Conservation (phyloP, 73 alveolate species). For the Tetrahymena malaccensis region DNA sequence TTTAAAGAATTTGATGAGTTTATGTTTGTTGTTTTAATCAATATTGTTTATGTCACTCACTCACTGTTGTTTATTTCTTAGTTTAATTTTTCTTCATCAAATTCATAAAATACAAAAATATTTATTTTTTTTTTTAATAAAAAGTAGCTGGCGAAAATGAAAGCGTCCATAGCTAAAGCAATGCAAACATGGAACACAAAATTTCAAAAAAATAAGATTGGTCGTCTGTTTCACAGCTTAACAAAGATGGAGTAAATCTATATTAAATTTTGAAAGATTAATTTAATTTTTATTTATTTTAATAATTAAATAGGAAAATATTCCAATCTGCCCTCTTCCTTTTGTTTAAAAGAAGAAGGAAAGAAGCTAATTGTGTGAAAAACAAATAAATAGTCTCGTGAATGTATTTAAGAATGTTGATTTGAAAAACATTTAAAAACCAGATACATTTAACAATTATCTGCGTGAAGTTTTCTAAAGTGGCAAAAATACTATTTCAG, state of each 20-base stretch:
- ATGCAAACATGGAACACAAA: neutral
- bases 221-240: neutral
- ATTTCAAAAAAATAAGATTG: neutral
- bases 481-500: neutral
- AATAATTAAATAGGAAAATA: neutral
- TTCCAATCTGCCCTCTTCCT: neutral
- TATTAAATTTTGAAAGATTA: neutral
- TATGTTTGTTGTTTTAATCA: neutral
- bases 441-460: neutral
- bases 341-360: neutral
- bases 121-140: neutral
- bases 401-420: neutral
- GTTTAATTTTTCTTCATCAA: neutral
- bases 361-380: neutral
- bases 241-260: neutral
- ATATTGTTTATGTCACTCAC: neutral
- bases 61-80: neutral
- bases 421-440: neutral
- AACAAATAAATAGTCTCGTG: neutral
- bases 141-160: neutral
- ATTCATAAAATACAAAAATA: neutral
- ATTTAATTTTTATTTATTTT: neutral
- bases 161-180: neutral
- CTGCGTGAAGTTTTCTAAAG: neutral
- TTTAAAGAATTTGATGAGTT: neutral